These are phyloP conservation scores for Aureococcus anophagefferens DNA, from an alignment of 108 stramenopile species.

Conservation along the genomic window DNA sequence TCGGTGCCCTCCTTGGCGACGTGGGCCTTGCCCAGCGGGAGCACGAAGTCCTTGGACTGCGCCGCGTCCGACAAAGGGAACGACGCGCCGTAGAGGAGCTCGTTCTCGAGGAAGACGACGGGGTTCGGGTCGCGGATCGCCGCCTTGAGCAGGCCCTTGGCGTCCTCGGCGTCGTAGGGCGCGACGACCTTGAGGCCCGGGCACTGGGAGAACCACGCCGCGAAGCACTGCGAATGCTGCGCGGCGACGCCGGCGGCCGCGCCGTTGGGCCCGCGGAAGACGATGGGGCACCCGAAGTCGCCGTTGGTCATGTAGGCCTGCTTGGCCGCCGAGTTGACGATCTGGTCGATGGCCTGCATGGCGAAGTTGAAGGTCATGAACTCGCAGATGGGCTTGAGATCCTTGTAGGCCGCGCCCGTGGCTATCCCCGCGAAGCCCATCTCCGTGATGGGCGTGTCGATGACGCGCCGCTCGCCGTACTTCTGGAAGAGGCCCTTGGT, in stretches of 20 bases:
- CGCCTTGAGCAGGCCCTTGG: slow-evolving; percentile 94
- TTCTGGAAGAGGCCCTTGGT: slow-evolving; percentile 92
- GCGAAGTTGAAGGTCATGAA: slow-evolving; percentile 99
- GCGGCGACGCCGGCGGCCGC: slow-evolving; percentile 92
- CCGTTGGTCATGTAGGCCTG: slow-evolving; percentile 94
- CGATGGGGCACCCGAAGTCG: slow-evolving; percentile 84
- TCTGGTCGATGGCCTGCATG: slow-evolving; percentile 98
- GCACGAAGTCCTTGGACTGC: slow-evolving; percentile 42
- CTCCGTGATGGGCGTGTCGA: slow-evolving; percentile 99
- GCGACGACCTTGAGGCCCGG: slow-evolving; percentile 92
- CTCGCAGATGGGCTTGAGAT: slow-evolving; percentile 88
- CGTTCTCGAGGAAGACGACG: slow-evolving; percentile 94
- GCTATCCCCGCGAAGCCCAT: slow-evolving; percentile 96
- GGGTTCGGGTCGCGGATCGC: slow-evolving; percentile 99
- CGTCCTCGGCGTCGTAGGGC: slow-evolving; percentile 91
- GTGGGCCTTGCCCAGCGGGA: slow-evolving; percentile 82
- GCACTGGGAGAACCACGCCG: slow-evolving; percentile 80
- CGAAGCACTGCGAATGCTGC: slow-evolving; percentile 99
- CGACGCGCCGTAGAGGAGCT: slow-evolving; percentile 87
- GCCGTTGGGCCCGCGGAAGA: slow-evolving; percentile 98
- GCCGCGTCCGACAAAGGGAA: slow-evolving; percentile 93
- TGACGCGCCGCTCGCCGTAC: slow-evolving; percentile 92
- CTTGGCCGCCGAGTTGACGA: slow-evolving; percentile 94
- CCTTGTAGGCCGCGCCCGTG: slow-evolving; percentile 84
- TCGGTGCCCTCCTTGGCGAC: slow-evolving; percentile 84